Evolutionary conservation across 441 rosid genomes (phyloP), one percentile per base, ranked within the genome.

Genomic region (Populus hybrid): DNA sequence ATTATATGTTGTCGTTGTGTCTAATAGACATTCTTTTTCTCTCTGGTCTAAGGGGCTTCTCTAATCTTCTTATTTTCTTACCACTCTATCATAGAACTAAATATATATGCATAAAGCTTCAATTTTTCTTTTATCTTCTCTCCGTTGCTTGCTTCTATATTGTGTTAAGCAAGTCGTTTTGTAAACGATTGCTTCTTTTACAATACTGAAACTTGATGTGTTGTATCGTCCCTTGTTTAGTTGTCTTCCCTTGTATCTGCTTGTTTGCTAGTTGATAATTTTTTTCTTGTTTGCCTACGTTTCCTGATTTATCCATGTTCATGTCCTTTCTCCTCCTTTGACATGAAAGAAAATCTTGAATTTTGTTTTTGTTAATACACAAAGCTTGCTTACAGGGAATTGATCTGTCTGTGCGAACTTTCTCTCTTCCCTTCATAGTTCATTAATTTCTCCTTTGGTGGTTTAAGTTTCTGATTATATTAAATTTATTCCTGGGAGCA

Each of bases 401-500:
- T 30, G 8, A n/a, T n/a, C 12, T 76, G 24, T n/a, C 7, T 35
- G 36, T 18, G 35, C 30, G 34, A 59, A 24, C 46, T n/a, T 30
- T 10, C 11, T 67, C 9, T 10, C 12, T 11, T 28, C 10, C 23
- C 5, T 18, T 59, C 12, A 34, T 14, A 5, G 9, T 67, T 67
- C 36, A 2, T 12, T 67, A 18, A 18, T 30, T 70, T n/a, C 20
- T 70, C 16, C 30, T n/a, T 21, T 40, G 24, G 10, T 70, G 57
- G 59, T 40, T n/a, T 36, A 12, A 36, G 16, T 70, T 10, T 8
- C 26, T 71, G n/a, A 35, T 82, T 71, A 42, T 65, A 57, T 20
- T 35, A 76, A 67, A 72, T 82, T 74, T 72, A 36, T 83, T 72
- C 81, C 68, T 73, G 81, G 78, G 67, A 81, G 82, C 91, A 90